A percentile compares a stretch with the other conserved stretches of the same genome.
Evolutionary conservation across 2,329 filamentous ascomycete species (phyloP).

Genomic region (Cordyceps fumosorosea): DNA sequence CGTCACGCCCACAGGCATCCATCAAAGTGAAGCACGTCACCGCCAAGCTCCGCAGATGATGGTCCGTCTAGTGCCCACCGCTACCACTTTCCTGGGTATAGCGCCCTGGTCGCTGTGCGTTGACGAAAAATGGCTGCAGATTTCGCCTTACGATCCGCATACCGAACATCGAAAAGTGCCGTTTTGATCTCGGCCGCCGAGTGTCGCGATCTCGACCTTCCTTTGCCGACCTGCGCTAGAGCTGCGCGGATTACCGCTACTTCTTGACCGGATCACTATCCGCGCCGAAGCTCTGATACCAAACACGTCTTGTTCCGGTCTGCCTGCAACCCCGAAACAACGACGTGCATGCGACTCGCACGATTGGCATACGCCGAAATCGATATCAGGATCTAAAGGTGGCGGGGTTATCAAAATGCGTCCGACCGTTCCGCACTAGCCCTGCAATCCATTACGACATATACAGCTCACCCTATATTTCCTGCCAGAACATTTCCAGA

Average conservation of each 20-base stretch:
- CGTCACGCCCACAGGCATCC: neutral
- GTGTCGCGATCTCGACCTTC: neutral
- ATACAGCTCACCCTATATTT: neutral
- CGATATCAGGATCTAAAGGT: neutral
- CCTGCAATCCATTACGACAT: conserved; percentile 1
- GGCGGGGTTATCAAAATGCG: conserved; percentile 6
- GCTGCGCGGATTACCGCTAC: neutral
- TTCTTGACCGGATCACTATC: neutral
- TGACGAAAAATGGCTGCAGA: conserved; percentile 5
- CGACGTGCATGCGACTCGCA: neutral
- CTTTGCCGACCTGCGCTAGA: neutral
- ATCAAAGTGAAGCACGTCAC: conserved; percentile 4
- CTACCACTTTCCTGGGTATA: conserved; percentile 5
- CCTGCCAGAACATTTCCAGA: neutral
- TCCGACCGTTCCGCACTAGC: conserved; percentile 1
- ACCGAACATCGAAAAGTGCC: neutral
- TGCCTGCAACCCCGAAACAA: neutral
- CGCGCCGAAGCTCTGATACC: neutral
- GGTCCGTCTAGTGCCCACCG: neutral
- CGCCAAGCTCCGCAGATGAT: neutral
- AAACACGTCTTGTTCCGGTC: neutral
- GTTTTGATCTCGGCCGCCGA: neutral
- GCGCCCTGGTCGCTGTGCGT: neutral
- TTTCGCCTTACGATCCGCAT: conserved; percentile 7
- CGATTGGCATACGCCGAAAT: neutral